These are phyloP conservation scores for Chenopodium berlandieri DNA, from an alignment of 148 eudicot species.

Conservation along the genomic window DNA sequence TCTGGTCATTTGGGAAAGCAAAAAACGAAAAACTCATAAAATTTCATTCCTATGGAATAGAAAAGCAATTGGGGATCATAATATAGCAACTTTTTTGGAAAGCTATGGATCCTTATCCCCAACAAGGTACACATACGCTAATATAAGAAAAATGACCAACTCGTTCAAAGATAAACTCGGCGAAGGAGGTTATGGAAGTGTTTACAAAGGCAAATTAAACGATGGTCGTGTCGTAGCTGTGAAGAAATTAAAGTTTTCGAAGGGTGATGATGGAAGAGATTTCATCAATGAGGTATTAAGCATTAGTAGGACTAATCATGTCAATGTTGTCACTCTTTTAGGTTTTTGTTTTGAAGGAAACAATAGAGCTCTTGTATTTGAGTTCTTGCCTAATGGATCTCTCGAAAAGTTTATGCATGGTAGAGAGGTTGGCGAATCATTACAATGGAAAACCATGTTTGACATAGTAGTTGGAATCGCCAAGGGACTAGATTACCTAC, in stretches of 20 bases:
- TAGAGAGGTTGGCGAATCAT: background rate
- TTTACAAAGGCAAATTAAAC: conserved; percentile 56
- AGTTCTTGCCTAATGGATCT: conserved; percentile 59
- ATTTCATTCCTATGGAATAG: background rate
- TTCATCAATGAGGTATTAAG: conserved; percentile 56
- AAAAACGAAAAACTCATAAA: no score
- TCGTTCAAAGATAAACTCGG: conserved; percentile 61
- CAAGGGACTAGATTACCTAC: conserved; percentile 17
- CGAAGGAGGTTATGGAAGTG: conserved; percentile 76
- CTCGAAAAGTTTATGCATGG: conserved; percentile 9
- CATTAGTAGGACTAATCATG: conserved; percentile 60
- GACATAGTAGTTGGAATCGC: conserved; percentile 18
- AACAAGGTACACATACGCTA: conserved; percentile 37
- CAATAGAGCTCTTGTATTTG: conserved; percentile 62
- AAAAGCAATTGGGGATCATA: background rate
- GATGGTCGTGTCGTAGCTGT: conserved; percentile 75
- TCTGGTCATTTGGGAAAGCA: background rate
- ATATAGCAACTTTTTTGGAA: background rate
- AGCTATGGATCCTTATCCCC: background rate
- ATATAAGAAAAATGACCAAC: conserved; percentile 61
- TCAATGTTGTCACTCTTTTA: conserved; percentile 54
- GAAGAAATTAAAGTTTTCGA: conserved; percentile 37
- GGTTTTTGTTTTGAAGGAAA: conserved; percentile 57
- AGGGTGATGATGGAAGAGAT: conserved; percentile 14
- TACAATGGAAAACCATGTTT: conserved; percentile 8